A percentile compares a stretch with the other conserved stretches of the same genome.
phyloP scores from a whole-genome alignment of 441 rosid genomes.

The Pelargonium australe region DNA sequence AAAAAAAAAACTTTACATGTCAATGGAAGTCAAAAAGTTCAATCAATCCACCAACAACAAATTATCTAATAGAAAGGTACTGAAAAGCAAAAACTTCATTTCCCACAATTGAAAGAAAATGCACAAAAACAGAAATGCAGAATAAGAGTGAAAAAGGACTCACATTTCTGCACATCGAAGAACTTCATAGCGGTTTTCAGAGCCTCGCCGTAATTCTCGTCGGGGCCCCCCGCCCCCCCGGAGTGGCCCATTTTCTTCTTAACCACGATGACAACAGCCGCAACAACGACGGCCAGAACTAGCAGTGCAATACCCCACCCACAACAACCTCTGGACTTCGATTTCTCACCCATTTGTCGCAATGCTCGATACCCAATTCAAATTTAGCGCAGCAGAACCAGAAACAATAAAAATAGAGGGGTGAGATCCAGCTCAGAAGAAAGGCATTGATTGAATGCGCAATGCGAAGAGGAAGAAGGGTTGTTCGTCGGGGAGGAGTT shows the following conservation, averaged over 20 bases:
- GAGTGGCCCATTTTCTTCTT: conserved; percentile 45
- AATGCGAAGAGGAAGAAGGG: too few relatives aligned
- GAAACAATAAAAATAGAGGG: too few relatives aligned
- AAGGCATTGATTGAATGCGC: too few relatives aligned
- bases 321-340: conserved; percentile 49
- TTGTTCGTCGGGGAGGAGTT: too few relatives aligned
- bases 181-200: conserved; percentile 72
- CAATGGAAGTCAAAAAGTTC: neutral
- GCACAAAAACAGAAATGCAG: neutral
- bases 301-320: conserved; percentile 53
- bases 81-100: neutral
- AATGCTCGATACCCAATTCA: neutral
- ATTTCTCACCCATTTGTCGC: conserved; percentile 44
- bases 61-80: neutral
- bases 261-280: conserved; percentile 46
- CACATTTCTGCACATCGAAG: conserved; percentile 90
- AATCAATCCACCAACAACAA: neutral
- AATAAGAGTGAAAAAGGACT: neutral
- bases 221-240: conserved; percentile 72
- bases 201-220: conserved; percentile 67
- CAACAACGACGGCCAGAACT: conserved; percentile 42
- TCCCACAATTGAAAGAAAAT: neutral
- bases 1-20: neutral
- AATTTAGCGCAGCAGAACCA: too few relatives aligned
- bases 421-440: too few relatives aligned